Percentiles rank a stretch among this genome's conserved stretches.
phyloP scores from a whole-genome alignment of 2,329 filamentous ascomycete genomes.

The Diplocarpon rosae region DNA sequence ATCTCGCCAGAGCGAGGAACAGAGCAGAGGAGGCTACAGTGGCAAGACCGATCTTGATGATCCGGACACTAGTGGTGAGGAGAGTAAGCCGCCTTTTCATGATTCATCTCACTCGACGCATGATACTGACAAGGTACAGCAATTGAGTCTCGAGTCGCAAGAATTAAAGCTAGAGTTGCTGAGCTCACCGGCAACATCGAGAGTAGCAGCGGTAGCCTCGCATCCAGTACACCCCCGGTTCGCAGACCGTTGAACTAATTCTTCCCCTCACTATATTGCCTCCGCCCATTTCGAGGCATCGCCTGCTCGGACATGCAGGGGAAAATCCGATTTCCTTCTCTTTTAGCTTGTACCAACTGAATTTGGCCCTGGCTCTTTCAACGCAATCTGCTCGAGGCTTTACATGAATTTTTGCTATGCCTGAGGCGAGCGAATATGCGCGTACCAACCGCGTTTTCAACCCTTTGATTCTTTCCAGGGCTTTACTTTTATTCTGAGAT shows the following conservation, averaged over 20 bases:
- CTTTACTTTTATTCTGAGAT: not conserved
- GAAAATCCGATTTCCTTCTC: too few relatives aligned
- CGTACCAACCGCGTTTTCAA: not conserved
- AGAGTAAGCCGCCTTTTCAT: constrained; percentile 50
- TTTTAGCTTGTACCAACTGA: too few relatives aligned
- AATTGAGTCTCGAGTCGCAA: constrained; percentile 90
- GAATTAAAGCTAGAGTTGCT: constrained; percentile 94
- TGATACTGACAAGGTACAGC: constrained; percentile 41
- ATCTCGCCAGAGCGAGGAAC: constrained; percentile 54
- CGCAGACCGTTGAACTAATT: constrained; percentile 5
- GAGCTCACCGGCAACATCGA: constrained; percentile 85
- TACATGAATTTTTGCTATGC: not conserved
- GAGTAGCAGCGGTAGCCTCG: constrained; percentile 6
- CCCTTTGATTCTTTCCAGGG: not conserved
- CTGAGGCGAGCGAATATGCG: not conserved
- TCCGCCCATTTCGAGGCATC: not conserved
- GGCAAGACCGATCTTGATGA: constrained; percentile 58
- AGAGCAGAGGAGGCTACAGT: constrained; percentile 41
- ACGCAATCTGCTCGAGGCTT: too few relatives aligned
- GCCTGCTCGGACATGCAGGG: too few relatives aligned
- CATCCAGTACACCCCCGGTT: constrained; percentile 7
- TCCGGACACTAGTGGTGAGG: constrained; percentile 87
- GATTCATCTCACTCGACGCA: not conserved
- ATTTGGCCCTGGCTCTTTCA: too few relatives aligned
- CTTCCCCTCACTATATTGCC: not conserved